Conservation (phyloP, 768 basidiomycete species). For the Mycena venus region DNA sequence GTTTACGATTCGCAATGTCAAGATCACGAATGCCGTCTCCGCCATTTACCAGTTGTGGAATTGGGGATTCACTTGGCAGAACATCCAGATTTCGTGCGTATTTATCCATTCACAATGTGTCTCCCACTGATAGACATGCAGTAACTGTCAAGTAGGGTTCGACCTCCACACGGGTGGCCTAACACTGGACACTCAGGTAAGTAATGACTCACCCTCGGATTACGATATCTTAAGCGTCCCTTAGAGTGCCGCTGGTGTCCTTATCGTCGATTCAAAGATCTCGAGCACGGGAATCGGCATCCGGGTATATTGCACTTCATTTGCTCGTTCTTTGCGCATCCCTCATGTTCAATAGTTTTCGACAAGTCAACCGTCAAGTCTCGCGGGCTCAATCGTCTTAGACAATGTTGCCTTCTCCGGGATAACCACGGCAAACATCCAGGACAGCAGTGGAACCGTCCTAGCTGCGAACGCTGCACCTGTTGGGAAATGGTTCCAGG, state of each 20-base stretch:
- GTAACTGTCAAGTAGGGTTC: slow-evolving; percentile 13
- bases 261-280: slow-evolving; percentile 4
- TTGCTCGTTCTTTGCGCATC: too few relatives aligned
- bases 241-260: slow-evolving; percentile 1
- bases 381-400: slow-evolving; percentile 7
- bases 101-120: background rate
- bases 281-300: slow-evolving; percentile 1
- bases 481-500: background rate
- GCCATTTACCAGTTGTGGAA: slow-evolving; percentile 6
- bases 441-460: background rate
- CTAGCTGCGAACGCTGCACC: background rate
- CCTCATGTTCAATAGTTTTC: background rate
- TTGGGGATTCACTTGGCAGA: slow-evolving; percentile 23
- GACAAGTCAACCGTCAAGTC: background rate
- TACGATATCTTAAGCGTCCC: too few relatives aligned
- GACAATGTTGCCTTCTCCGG: slow-evolving; percentile 4
- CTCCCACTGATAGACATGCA: background rate
- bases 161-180: slow-evolving; percentile 10
- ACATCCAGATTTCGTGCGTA: slow-evolving; percentile 9
- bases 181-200: slow-evolving; percentile 5
- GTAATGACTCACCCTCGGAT: too few relatives aligned
- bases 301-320: background rate
- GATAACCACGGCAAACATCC: background rate
- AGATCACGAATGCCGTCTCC: slow-evolving; percentile 7
- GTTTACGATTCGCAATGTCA: slow-evolving; percentile 22